Percentiles rank a stretch among this genome's conserved stretches.
Evolutionary conservation across 495 filamentous ascomycete genomes (phyloP).

Genomic region (Chaetomium fimeti): DNA sequence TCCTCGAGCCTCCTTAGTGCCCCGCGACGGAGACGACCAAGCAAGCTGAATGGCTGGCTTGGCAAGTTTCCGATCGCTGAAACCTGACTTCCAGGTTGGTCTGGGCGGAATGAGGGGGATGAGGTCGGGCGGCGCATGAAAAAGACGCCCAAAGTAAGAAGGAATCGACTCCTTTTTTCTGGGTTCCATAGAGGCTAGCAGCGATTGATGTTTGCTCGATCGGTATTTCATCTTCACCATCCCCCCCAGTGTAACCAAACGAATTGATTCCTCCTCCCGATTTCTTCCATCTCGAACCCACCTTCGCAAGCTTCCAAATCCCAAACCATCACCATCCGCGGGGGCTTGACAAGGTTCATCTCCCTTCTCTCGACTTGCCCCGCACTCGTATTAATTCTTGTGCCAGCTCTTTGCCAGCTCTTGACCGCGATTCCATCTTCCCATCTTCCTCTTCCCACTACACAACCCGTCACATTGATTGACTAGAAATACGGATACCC

Average conservation of each 20-base stretch:
- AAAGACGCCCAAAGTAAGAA: neutral
- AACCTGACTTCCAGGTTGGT: constrained; percentile 15
- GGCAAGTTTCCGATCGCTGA: constrained; percentile 25
- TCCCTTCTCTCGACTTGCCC: constrained; percentile 16
- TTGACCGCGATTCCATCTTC: constrained; percentile 1
- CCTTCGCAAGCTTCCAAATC: neutral
- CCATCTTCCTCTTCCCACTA: constrained; percentile 1
- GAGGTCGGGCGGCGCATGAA: constrained; percentile 6
- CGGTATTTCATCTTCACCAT: neutral
- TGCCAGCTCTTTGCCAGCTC: neutral
- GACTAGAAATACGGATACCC: neutral
- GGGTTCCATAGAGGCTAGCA: neutral
- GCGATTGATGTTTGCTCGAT: neutral
- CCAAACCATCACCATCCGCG: neutral
- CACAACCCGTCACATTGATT: neutral
- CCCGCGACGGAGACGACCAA: constrained; percentile 22
- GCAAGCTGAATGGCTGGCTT: constrained; percentile 31
- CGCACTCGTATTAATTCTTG: constrained; percentile 12
- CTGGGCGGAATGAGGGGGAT: neutral
- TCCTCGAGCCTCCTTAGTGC: too few relatives aligned
- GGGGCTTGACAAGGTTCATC: constrained; percentile 13
- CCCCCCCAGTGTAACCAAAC: neutral
- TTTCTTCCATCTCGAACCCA: constrained; percentile 18
- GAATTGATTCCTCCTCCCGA: neutral
- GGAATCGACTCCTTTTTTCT: neutral